Evolutionary conservation across 306 rosid species (phyloP), one percentile per base, ranked within the genome.

Genomic region (Pterocarpus macrocarpus): DNA sequence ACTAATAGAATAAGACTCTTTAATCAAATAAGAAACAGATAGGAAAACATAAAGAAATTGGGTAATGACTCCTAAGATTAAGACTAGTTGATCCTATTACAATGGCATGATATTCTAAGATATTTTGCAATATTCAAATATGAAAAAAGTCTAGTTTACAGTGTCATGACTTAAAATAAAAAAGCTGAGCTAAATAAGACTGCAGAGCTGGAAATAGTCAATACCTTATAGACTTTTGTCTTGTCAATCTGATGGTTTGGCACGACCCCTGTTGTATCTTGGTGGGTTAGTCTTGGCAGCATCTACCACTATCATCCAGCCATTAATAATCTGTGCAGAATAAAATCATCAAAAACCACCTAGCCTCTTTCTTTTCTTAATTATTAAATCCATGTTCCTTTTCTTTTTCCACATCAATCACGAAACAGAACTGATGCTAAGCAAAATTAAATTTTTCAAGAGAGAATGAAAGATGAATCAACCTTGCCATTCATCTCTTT

Each of bases 401-500:
- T 57, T 53, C 50, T 45, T 76, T 62, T 73, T 74, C 63, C 64
- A 2, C 17, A 16, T 64, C 28, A 69, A 36, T 15, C 13, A 13
- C n/a, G 7, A 34, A 68, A 61, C 77, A 68, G 36, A 81, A 69
- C 65, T 47, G 6, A 52, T 13, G 12, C 28, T 39, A 15, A 70
- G 66, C 61, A 72, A 61, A 52, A 14, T 22, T 22, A 30, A 11
- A 59, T 1, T 22, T 71, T 13, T 52, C 55, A 30, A 22, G 71
- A 35, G 34, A 32, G 69, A 56, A 49, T 7, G 79, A 49, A 39
- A 77, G 58, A 57, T 12, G 77, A 53, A 64, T 58, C 68, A 64
- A 87, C 98, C 97, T 92, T 92, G 83, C 94, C 98, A 81, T 94
- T 92, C 98, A 94, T 94, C 87, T 92, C 97, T 83, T 86, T 90